A percentile compares a stretch with the other conserved stretches of the same genome.
Evolutionary conservation across 1,284 basidiomycete genomes (phyloP).

Genomic region (Peniophora sp.): DNA sequence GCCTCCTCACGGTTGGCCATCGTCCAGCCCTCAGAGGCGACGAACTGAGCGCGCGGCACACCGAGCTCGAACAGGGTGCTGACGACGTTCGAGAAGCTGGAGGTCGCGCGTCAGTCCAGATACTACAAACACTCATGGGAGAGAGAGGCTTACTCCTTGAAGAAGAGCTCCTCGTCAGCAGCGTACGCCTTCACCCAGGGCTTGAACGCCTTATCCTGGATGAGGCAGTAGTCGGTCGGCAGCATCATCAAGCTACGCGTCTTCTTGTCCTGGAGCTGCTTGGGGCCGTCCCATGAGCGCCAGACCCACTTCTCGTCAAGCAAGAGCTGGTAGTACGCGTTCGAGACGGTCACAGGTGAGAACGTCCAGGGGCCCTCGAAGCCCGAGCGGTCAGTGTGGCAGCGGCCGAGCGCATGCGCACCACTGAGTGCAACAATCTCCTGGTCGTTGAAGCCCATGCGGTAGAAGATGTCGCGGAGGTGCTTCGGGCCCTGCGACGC

Average conservation of each 20-base stretch:
- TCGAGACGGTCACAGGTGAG: slow-evolving; percentile 81
- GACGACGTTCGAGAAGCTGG: slow-evolving; percentile 75
- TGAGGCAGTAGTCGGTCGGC: slow-evolving; percentile 79
- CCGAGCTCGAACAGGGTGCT: slow-evolving; percentile 82
- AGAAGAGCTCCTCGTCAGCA: slow-evolving; percentile 76
- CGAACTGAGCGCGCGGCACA: slow-evolving; percentile 74
- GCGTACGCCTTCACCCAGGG: slow-evolving; percentile 82
- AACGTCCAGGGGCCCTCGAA: slow-evolving; percentile 91
- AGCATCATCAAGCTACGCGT: slow-evolving; percentile 93
- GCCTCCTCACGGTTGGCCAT: background rate
- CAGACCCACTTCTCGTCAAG: slow-evolving; percentile 86
- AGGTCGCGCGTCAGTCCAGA: background rate
- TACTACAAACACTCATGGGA: slow-evolving; percentile 8
- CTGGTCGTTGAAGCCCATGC: slow-evolving; percentile 97
- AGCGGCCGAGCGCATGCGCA: slow-evolving; percentile 92
- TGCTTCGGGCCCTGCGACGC: slow-evolving; percentile 81
- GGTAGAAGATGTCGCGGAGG: slow-evolving; percentile 83
- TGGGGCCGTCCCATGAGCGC: slow-evolving; percentile 88
- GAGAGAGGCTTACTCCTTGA: slow-evolving; percentile 67
- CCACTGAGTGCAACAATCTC: slow-evolving; percentile 94
- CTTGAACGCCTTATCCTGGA: slow-evolving; percentile 85
- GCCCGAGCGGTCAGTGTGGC: slow-evolving; percentile 79
- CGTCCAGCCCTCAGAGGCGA: slow-evolving; percentile 18
- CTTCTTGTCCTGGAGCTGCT: slow-evolving; percentile 91
- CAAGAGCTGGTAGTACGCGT: slow-evolving; percentile 87